Evolutionary conservation across 768 basidiomycete species (phyloP), one percentile per base, ranked within the genome.

Genomic region (Amanita exitialis): DNA sequence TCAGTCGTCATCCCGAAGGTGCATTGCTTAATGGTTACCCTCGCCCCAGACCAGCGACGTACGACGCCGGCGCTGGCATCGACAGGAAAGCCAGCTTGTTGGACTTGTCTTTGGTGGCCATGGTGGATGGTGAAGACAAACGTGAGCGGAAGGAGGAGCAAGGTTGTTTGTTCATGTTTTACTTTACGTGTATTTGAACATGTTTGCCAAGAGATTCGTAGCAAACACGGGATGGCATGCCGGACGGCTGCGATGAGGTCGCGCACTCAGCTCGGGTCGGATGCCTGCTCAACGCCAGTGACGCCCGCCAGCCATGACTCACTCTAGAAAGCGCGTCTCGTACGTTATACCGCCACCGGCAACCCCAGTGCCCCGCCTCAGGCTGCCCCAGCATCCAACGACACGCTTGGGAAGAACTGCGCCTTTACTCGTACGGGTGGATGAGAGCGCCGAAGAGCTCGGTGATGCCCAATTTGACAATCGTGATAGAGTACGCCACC

Each of bases 41-140:
- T 74, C 94, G 82, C 68, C 95, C 94, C 28, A 97, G 84, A 85
- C 96, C 96, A 58, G 95, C 96, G 34, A 98, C 96, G 66, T 97
- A 98, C 0, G 91, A 94, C 0, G 95, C 89, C 36, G 94, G 94
- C 25, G 94, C 94, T 2, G 90, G 86, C 86, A 90, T 90, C 2
- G 87, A 88, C 61, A 92, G 61, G 62, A 92, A 92, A 0, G 90
- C 89, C 61, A 92, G 70, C 67, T 90, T 90, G 64, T 89, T 90
- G 12, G 80, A 69, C 61, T 83, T 85, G 44, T 66, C 46, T 46
- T 53, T 53, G 13, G 34, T 8, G 15, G 46, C 52, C 46, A 46
- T 70, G 27, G 69, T n/a, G 30, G 41, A 28, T 43, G 38, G 6
- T 13, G 49, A n/a, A 9, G n/a, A n/a, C n/a, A n/a, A n/a, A n/a